A percentile compares a stretch with the other conserved stretches of the same genome.
Conservation (phyloP, 805 yeast genomes). For the Yarrowia sp. region DNA sequence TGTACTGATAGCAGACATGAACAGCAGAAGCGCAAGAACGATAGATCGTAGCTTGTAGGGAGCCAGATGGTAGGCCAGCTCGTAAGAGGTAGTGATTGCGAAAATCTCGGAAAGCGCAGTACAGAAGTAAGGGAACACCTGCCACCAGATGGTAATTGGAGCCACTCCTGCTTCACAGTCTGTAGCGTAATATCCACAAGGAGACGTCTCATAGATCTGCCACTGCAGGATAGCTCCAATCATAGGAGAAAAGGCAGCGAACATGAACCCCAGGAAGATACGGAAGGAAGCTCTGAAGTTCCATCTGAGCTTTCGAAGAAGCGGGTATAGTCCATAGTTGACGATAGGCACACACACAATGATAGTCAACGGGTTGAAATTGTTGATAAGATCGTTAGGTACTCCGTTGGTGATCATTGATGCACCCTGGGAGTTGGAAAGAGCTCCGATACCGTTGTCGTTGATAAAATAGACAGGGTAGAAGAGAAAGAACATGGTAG, state of each 20-base stretch:
- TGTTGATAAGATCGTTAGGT: conserved; percentile 54
- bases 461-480: conserved; percentile 5
- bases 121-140: not conserved
- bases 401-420: conserved; percentile 51
- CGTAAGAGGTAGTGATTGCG: not conserved
- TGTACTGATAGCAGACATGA: conserved; percentile 4
- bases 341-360: not conserved
- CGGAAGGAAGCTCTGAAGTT: not conserved
- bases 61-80: conserved; percentile 1
- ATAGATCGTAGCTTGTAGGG: not conserved
- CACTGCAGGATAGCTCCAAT: conserved; percentile 1
- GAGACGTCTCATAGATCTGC: conserved; percentile 1
- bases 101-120: conserved; percentile 1
- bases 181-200: conserved; percentile 8
- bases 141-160: conserved; percentile 4
- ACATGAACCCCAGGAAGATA: not conserved
- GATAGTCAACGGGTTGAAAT: conserved; percentile 43
- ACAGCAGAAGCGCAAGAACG: not conserved
- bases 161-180: not conserved
- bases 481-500: not conserved
- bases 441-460: conserved; percentile 36
- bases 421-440: conserved; percentile 52
- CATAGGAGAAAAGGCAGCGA: not conserved
- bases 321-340: not conserved
- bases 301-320: not conserved